Percentiles rank a stretch among this genome's conserved stretches.
Conservation (phyloP, 371 early-diverging fungal species). For the Rhizomucor pusillus region DNA sequence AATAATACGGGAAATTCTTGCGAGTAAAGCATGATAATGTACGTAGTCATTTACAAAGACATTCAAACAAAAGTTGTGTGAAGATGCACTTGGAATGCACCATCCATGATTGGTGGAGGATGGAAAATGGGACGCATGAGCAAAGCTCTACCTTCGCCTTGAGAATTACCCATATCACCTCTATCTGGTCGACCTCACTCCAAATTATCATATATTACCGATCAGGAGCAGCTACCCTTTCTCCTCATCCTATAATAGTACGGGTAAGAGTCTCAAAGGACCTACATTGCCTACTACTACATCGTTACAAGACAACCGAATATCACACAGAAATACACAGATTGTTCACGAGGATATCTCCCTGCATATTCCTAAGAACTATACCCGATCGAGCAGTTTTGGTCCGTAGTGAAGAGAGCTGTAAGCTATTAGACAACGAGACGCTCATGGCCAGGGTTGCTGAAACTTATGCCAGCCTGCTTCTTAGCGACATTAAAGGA, state of each 20-base stretch:
- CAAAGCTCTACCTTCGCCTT: no score
- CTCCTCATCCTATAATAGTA: constrained; percentile 1
- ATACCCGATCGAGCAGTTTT: constrained; percentile 4
- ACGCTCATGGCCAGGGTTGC: constrained; percentile 2
- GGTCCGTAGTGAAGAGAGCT: constrained; percentile 3
- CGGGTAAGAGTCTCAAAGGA: constrained; percentile 3
- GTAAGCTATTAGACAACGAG: constrained; percentile 3
- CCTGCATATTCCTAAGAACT: constrained; percentile 2
- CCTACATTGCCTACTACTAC: constrained; percentile 3
- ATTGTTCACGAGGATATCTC: constrained; percentile 2
- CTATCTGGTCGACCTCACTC: constrained; percentile 4
- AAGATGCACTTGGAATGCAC: no score
- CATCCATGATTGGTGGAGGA: no score
- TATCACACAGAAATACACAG: background rate
- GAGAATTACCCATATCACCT: constrained; percentile 4
- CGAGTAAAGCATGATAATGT: no score
- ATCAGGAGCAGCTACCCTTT: constrained; percentile 1
- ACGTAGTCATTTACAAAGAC: no score
- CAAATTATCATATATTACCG: constrained; percentile 3
- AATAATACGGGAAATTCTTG: no score
- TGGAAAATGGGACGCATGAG: no score
- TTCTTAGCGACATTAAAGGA: background rate
- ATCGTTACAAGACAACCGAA: constrained; percentile 4
- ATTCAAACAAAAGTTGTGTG: no score
- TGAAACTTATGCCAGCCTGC: constrained; percentile 2